Evolutionary conservation across 2,329 filamentous ascomycete genomes (phyloP).

Genomic region (Alternaria dauci): DNA sequence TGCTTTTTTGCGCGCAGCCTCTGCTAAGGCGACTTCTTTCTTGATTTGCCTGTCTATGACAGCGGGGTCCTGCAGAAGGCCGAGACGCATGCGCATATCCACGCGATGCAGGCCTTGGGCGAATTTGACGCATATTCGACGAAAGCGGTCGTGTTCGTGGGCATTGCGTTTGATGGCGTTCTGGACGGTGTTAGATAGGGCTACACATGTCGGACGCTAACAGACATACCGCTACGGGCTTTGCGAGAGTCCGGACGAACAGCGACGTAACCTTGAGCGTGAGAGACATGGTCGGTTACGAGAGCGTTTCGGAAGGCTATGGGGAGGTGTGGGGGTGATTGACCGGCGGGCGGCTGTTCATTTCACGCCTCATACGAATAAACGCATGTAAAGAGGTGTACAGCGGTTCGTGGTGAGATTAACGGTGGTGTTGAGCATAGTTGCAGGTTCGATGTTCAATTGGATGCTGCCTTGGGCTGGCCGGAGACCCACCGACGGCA

Average conservation of each 20-base stretch:
- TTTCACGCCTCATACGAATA: conserved; percentile 6
- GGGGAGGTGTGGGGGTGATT: conserved; percentile 13
- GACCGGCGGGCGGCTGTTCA: conserved; percentile 11
- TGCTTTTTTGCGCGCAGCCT: conserved; percentile 61
- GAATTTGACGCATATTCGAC: conserved; percentile 66
- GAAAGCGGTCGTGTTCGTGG: conserved; percentile 73
- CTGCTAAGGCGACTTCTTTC: conserved; percentile 64
- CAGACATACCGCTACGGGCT: conserved; percentile 69
- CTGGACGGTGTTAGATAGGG: conserved; percentile 49
- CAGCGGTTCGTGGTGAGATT: not conserved
- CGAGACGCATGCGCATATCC: conserved; percentile 73
- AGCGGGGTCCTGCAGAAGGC: conserved; percentile 68
- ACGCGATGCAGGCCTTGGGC: conserved; percentile 71
- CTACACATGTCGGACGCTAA: not conserved
- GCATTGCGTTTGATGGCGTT: conserved; percentile 73
- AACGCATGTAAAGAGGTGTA: not conserved
- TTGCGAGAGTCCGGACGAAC: conserved; percentile 70
- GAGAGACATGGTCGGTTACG: conserved; percentile 62
- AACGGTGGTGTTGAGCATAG: conserved; percentile 7
- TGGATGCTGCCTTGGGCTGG: conserved; percentile 33
- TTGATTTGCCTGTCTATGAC: conserved; percentile 62
- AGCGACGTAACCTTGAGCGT: conserved; percentile 73
- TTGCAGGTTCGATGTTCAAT: conserved; percentile 15
- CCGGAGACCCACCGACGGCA: conserved; percentile 33
- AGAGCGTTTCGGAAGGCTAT: conserved; percentile 12